Conservation (phyloP, 768 basidiomycete species). For the Podaxis pistillaris region DNA sequence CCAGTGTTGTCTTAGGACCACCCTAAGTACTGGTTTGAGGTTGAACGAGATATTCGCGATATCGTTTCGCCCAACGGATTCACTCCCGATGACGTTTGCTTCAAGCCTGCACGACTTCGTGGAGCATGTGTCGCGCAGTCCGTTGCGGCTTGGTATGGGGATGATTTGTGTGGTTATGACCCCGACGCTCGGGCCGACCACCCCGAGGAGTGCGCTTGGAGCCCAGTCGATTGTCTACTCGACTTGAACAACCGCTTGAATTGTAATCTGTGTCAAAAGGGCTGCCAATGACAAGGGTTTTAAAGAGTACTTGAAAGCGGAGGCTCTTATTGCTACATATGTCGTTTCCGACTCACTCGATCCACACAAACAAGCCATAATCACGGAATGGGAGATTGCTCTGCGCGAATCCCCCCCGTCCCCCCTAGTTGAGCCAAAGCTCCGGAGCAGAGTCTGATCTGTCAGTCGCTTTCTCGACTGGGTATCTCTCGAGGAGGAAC, state of each 20-base stretch:
- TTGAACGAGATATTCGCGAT: constrained; percentile 74
- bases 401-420: constrained; percentile 69
- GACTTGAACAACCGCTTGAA: constrained; percentile 85
- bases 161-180: constrained; percentile 67
- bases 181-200: constrained; percentile 70
- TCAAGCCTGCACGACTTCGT: constrained; percentile 81
- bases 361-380: constrained; percentile 49
- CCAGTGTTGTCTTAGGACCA: constrained; percentile 78
- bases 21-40: constrained; percentile 81
- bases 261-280: constrained; percentile 79
- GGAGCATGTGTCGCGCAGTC: constrained; percentile 94
- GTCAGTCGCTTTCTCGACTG: constrained; percentile 83
- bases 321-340: constrained; percentile 83
- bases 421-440: constrained; percentile 49
- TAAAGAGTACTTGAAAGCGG: constrained; percentile 64
- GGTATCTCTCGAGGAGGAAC: constrained; percentile 92
- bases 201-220: constrained; percentile 65
- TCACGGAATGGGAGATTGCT: constrained; percentile 89
- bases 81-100: constrained; percentile 82
- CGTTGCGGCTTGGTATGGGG: constrained; percentile 85
- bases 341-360: constrained; percentile 87
- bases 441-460: constrained; percentile 60
- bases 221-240: constrained; percentile 84
- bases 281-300: constrained; percentile 40
- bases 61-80: constrained; percentile 74